These are phyloP conservation scores for Pseudisothecium myosuroides DNA, from an alignment of 225 moss, liverwort and hornwort genomes.

Conservation along the genomic window DNA sequence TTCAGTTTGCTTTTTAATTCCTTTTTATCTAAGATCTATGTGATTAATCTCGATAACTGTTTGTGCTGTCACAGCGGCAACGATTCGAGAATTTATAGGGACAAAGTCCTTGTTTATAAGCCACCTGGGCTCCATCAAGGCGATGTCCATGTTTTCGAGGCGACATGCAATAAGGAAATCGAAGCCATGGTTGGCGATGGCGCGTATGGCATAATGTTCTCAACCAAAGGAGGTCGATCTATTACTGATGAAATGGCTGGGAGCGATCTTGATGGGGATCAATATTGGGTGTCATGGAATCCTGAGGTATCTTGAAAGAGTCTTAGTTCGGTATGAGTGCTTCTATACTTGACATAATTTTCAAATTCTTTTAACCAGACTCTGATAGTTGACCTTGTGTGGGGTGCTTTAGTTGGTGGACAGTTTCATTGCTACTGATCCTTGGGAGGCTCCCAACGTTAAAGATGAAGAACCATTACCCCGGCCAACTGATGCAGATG, in stretches of 20 bases:
- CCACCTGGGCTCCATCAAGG: constrained; percentile 30
- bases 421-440: constrained; percentile 6
- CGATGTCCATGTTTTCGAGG: constrained; percentile 19
- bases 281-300: constrained; percentile 32
- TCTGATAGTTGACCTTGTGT: background rate
- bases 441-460: constrained; percentile 21
- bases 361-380: background rate
- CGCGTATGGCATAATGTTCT: constrained; percentile 21
- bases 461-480: background rate
- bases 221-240: constrained; percentile 18
- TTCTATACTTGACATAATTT: background rate
- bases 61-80: background rate
- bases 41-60: background rate
- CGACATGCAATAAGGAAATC: constrained; percentile 5
- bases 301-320: background rate
- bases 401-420: constrained; percentile 21
- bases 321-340: background rate
- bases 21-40: background rate
- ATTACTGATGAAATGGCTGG: constrained; percentile 38
- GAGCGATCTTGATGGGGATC: constrained; percentile 36
- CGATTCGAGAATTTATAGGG: background rate
- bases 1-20: background rate
- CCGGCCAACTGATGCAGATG: background rate
- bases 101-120: constrained; percentile 30
- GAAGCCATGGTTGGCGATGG: constrained; percentile 8